A percentile compares a stretch with the other conserved stretches of the same genome.
Conservation (phyloP, 2,329 filamentous ascomycete genomes). For the Penicillium sp. region DNA sequence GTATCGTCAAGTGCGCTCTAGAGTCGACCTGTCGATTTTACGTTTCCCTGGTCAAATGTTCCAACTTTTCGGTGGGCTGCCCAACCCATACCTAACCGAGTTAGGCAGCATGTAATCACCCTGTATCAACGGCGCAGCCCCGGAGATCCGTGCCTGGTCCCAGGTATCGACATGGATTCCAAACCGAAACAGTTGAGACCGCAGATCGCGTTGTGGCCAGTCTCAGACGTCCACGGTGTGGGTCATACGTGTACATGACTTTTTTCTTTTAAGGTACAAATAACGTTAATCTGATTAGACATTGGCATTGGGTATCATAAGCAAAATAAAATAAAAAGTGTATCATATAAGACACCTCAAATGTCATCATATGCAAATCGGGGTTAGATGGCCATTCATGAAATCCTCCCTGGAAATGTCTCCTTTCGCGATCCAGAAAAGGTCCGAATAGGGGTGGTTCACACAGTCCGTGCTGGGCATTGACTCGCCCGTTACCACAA, state of each 20-base stretch:
- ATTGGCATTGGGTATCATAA: conserved; percentile 19
- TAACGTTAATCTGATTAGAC: conserved; percentile 1
- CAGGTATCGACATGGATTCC: too few species aligned
- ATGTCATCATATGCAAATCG: conserved; percentile 14
- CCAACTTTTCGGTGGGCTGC: neutral
- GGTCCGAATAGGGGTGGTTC: conserved; percentile 10
- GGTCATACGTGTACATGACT: neutral
- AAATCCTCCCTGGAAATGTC: neutral
- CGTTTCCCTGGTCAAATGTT: neutral
- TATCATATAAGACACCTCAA: neutral
- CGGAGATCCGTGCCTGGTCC: neutral
- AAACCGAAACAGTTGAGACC: neutral
- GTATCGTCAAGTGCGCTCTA: neutral
- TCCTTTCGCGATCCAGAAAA: conserved; percentile 13
- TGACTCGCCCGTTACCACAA: conserved; percentile 21
- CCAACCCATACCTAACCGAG: neutral
- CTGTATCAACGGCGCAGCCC: neutral
- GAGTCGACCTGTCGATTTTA: neutral
- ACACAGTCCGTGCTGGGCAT: conserved; percentile 3
- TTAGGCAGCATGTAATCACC: conserved; percentile 3
- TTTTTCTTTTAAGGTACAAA: neutral
- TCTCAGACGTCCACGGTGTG: too few species aligned
- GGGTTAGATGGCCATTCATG: conserved; percentile 7
- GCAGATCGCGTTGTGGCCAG: conserved; percentile 1
- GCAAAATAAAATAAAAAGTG: neutral